Conservation (phyloP, 352 stramenopile species). For the Globisporangium echinulatum region DNA sequence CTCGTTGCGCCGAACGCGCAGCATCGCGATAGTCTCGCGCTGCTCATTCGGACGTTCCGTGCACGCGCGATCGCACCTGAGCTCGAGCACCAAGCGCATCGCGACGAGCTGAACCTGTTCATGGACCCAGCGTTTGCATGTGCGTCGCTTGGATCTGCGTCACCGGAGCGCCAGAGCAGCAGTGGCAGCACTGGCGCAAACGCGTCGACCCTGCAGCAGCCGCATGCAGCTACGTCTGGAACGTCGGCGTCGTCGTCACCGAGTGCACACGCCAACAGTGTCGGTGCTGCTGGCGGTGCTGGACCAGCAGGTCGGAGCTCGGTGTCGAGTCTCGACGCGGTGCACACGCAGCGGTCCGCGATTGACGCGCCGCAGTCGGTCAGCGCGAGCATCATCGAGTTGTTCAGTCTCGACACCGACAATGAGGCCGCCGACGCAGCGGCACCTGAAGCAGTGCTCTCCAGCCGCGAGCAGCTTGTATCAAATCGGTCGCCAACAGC, state of each 20-base stretch:
- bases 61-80: slow-evolving; percentile 35
- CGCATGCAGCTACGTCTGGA: too few relatives aligned
- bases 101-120: slow-evolving; percentile 63
- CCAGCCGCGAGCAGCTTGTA: not conserved
- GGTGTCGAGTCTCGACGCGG: slow-evolving; percentile 1
- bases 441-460: not conserved
- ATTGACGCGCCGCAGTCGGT: slow-evolving; percentile 6
- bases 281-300: too few relatives aligned
- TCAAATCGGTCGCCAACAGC: not conserved
- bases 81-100: slow-evolving; percentile 44
- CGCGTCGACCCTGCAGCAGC: not conserved
- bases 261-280: too few relatives aligned
- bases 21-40: slow-evolving; percentile 68
- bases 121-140: slow-evolving; percentile 56
- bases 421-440: not conserved
- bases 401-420: slow-evolving; percentile 9
- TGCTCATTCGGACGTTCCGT: slow-evolving; percentile 72
- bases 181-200: not conserved
- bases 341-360: not conserved
- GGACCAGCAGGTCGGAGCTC: not conserved
- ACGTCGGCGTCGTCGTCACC: too few relatives aligned
- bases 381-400: slow-evolving; percentile 11
- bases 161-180: not conserved
- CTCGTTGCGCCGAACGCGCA: slow-evolving; percentile 71
- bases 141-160: slow-evolving; percentile 1